Evolutionary conservation across 805 yeast species (phyloP).

Genomic region (Kurtzmaniella fragi): DNA sequence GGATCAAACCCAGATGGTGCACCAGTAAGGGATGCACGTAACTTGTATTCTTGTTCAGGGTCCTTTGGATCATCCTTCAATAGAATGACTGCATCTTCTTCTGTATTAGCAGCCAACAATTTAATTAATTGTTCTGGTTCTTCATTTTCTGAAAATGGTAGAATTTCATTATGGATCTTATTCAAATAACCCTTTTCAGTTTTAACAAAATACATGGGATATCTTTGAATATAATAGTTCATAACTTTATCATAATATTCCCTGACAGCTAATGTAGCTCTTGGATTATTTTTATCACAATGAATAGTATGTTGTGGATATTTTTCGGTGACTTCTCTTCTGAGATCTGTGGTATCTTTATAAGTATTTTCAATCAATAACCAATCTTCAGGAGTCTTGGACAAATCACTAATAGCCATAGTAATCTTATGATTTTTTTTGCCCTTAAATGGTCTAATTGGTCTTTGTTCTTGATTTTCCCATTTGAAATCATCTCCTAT

Average conservation of each 20-base stretch:
- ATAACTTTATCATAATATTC: conserved; percentile 47
- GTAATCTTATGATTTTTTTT: conserved; percentile 31
- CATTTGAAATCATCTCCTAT: conserved; percentile 38
- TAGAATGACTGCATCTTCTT: conserved; percentile 61
- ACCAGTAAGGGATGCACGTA: conserved; percentile 53
- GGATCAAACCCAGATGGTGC: conserved; percentile 78
- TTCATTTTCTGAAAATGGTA: conserved; percentile 22
- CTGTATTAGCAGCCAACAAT: conserved; percentile 36
- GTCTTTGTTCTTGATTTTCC: conserved; percentile 37
- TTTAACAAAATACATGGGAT: conserved; percentile 47
- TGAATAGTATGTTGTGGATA: conserved; percentile 29
- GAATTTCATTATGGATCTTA: conserved; percentile 32
- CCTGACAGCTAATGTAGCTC: conserved; percentile 29
- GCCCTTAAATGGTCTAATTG: conserved; percentile 32
- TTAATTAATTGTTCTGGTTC: conserved; percentile 17
- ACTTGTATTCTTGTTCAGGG: conserved; percentile 50
- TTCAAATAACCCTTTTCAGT: conserved; percentile 20
- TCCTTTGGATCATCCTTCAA: conserved; percentile 33
- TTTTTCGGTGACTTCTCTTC: conserved; percentile 26
- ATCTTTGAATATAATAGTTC: conserved; percentile 39
- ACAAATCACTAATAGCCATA: conserved; percentile 28
- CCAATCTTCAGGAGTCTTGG: conserved; percentile 46
- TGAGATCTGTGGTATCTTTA: conserved; percentile 35
- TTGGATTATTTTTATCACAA: conserved; percentile 15
- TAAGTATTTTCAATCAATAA: conserved; percentile 61